These are phyloP conservation scores for Aureobasidium sp. DNA, from an alignment of 2,329 filamentous ascomycete species.

Conservation along the genomic window DNA sequence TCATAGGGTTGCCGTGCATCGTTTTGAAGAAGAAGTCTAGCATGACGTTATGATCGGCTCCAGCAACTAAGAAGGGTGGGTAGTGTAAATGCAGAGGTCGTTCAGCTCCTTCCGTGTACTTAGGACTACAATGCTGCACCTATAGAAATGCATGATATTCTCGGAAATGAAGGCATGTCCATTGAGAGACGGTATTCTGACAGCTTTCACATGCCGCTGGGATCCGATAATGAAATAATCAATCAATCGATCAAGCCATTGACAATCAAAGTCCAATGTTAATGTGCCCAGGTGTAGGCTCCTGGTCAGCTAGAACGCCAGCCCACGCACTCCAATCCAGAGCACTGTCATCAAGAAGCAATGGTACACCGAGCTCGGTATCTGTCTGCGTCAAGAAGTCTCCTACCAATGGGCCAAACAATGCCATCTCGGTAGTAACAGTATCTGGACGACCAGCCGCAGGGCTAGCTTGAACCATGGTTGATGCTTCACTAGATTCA, in stretches of 20 bases:
- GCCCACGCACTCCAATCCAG: constrained; percentile 10
- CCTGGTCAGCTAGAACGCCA: constrained; percentile 5
- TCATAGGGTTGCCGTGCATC: not conserved
- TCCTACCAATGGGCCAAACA: constrained; percentile 3
- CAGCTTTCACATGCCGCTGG: not conserved
- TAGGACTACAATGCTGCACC: not conserved
- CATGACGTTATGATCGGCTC: too few relatives aligned
- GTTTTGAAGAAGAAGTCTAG: not conserved
- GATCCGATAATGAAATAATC: too few relatives aligned
- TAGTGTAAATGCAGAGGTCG: not conserved
- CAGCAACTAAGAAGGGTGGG: too few relatives aligned
- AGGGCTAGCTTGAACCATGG: not conserved
- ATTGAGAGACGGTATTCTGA: not conserved
- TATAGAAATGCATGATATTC: not conserved
- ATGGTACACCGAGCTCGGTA: constrained; percentile 2
- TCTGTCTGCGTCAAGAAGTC: constrained; percentile 12
- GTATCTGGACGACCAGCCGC: not conserved
- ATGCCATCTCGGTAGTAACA: constrained; percentile 6
- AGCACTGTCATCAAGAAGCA: constrained; percentile 7
- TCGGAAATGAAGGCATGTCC: not conserved
- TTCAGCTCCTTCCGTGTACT: not conserved
- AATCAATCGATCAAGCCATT: too few relatives aligned
- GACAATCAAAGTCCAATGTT: not conserved
- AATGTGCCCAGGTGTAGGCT: constrained; percentile 3
- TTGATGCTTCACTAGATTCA: not conserved